Evolutionary conservation across 2,329 filamentous ascomycete species (phyloP).

Genomic region (Pseudogymnoascus pannorum): DNA sequence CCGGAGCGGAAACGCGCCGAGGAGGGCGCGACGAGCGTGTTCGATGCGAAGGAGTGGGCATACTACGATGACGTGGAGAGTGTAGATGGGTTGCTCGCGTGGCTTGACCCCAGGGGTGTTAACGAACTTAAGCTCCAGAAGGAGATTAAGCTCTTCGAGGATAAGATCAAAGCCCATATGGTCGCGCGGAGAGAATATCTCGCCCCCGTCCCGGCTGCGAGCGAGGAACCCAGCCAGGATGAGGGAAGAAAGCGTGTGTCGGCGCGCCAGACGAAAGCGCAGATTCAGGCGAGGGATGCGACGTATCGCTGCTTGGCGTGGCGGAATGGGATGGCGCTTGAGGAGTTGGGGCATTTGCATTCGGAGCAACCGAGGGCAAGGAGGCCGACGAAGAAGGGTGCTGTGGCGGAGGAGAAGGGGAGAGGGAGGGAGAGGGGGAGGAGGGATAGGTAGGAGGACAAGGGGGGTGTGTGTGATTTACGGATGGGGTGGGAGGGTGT

Average conservation of each 20-base stretch:
- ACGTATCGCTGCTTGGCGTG: conserved; percentile 55
- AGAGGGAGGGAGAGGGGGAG: conserved; percentile 35
- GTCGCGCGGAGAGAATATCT: conserved; percentile 69
- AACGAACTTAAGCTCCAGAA: conserved; percentile 85
- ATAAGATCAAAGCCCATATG: conserved; percentile 75
- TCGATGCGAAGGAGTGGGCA: conserved; percentile 76
- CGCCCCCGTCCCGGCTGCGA: conserved; percentile 29
- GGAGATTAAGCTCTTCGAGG: conserved; percentile 69
- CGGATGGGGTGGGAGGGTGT: background rate
- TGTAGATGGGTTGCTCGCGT: conserved; percentile 71
- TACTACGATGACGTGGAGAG: conserved; percentile 78
- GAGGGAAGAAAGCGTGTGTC: conserved; percentile 42
- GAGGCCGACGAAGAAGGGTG: conserved; percentile 27
- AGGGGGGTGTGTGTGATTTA: background rate
- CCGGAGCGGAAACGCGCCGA: conserved; percentile 78
- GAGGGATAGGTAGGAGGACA: conserved; percentile 34
- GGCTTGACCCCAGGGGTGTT: conserved; percentile 80
- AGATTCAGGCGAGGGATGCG: conserved; percentile 41
- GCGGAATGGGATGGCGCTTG: conserved; percentile 55
- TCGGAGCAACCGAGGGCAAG: conserved; percentile 46
- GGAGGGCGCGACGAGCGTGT: conserved; percentile 74
- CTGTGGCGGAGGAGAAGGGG: conserved; percentile 32
- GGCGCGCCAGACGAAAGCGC: conserved; percentile 55
- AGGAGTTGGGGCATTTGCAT: conserved; percentile 52
- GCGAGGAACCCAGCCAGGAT: conserved; percentile 38